phyloP scores from a whole-genome alignment of 805 yeast genomes.

The Yarrowia deformans region DNA sequence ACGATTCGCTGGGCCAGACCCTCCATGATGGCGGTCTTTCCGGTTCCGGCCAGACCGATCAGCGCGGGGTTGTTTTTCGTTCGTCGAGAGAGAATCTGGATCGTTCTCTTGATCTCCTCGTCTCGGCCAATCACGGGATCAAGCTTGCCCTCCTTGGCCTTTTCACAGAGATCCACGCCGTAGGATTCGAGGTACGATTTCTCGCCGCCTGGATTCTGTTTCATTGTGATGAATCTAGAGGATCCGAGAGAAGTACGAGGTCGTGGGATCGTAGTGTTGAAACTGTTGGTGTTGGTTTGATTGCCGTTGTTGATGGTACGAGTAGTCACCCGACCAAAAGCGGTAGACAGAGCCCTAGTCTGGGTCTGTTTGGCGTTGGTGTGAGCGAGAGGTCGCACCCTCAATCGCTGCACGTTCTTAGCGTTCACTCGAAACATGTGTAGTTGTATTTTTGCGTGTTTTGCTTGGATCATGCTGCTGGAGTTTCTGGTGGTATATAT shows the following conservation, averaged over 20 bases:
- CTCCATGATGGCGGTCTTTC: constrained; percentile 96
- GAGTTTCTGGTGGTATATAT: not conserved
- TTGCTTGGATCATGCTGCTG: no score
- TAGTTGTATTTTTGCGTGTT: not conserved
- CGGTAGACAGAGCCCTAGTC: constrained; percentile 3
- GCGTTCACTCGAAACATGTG: constrained; percentile 28
- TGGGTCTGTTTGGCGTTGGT: not conserved
- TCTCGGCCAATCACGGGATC: constrained; percentile 98
- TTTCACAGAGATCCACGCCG: constrained; percentile 83
- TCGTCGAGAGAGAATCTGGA: constrained; percentile 88
- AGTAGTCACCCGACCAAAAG: not conserved
- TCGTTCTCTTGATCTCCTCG: constrained; percentile 90
- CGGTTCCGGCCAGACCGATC: constrained; percentile 97
- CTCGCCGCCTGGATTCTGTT: constrained; percentile 30
- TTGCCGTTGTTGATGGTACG: no score
- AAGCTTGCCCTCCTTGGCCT: constrained; percentile 87
- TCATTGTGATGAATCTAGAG: constrained; percentile 18
- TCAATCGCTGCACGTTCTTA: constrained; percentile 27
- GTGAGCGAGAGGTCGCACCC: constrained; percentile 3
- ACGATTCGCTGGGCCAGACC: constrained; percentile 94
- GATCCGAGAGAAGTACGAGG: no score
- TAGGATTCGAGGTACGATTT: constrained; percentile 63
- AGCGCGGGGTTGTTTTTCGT: constrained; percentile 95
- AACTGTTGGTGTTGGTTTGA: no score
- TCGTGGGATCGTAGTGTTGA: no score